Base-by-base conservation (phyloP, 495 filamentous ascomycete species). In the Penicillium herquei region DNA sequence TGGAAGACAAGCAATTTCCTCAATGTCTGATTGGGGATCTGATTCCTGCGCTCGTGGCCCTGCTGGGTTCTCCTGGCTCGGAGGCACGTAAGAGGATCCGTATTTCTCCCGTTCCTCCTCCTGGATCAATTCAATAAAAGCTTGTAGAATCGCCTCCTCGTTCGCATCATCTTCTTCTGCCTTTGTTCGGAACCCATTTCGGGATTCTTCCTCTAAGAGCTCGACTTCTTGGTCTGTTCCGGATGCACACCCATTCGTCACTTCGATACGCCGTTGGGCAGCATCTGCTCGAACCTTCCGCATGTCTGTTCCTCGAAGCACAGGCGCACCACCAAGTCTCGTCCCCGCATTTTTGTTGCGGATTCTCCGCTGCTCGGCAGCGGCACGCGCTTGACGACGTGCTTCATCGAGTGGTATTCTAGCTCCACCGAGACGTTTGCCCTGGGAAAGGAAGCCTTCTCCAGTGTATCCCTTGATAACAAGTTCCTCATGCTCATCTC, bases 131-230 rank as follows among this genome's bases (percentile, higher is more conserved):
- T 98, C 93, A 72, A 89, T 91, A 26, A 93, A 81, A 0, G 91
- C 93, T 59, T 91, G 83, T 53, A 90, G 80, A 59, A 96, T 96
- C n/a, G 93, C 92, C 16, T 81, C 79, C 43, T 97, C 90, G 57
- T 96, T 93, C 1, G 90, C 93, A 59, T 91, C 87, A 49, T 96
- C 92, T 62, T 94, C 89, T 62, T 95, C 90, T 0, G 90, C 89
- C 65, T 91, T 80, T 0, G 93, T 96, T 39, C 81, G 76, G 76
- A 94, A 91, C 0, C 91, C 90, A 61, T 87, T 88, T 43, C 75
- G 70, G 5, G 83, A 84, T 7, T 88, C 88, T 57, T 87, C 80
- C 52, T 91, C 83, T 3, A 86, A 86, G 43, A 90, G 83, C 30
- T 82, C 75, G 17, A 68, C 66, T 42, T 72, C 72, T 39, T 77